These are phyloP conservation scores for Arabis alpina DNA, from an alignment of 345 rosid genomes.

Conservation along the genomic window DNA sequence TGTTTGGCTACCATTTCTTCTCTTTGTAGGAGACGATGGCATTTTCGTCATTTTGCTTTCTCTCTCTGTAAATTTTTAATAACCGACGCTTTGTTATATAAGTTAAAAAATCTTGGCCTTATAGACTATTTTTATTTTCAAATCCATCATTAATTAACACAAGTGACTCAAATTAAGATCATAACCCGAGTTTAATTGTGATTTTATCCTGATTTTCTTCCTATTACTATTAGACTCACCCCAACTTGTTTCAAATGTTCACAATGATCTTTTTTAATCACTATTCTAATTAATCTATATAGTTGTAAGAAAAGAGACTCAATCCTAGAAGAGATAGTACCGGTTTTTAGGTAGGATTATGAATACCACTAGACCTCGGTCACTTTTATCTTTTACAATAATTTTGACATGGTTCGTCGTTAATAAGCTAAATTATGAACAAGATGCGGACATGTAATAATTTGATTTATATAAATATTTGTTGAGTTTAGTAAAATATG, in stretches of 20 bases:
- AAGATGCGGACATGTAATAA: not conserved
- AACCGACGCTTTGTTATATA: conserved; percentile 26
- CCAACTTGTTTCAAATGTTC: not conserved
- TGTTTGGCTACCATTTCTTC: conserved; percentile 36
- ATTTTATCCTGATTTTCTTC: not conserved
- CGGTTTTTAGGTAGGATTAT: no score
- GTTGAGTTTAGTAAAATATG: not conserved
- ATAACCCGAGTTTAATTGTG: not conserved
- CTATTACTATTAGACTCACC: not conserved
- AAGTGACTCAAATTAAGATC: not conserved
- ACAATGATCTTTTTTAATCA: no score
- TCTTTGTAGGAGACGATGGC: conserved; percentile 27
- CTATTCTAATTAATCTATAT: no score
- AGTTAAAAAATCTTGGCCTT: not conserved
- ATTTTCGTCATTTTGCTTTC: not conserved
- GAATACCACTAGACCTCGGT: no score
- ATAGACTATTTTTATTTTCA: not conserved
- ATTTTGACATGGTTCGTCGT: not conserved
- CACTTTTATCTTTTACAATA: no score
- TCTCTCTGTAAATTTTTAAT: not conserved
- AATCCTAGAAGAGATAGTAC: no score
- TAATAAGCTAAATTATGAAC: not conserved
- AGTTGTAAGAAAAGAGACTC: no score
- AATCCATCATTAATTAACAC: not conserved
- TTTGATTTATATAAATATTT: not conserved